Evolutionary conservation across 1,284 basidiomycete species (phyloP).

Genomic region (Acaromyces ingoldii): DNA sequence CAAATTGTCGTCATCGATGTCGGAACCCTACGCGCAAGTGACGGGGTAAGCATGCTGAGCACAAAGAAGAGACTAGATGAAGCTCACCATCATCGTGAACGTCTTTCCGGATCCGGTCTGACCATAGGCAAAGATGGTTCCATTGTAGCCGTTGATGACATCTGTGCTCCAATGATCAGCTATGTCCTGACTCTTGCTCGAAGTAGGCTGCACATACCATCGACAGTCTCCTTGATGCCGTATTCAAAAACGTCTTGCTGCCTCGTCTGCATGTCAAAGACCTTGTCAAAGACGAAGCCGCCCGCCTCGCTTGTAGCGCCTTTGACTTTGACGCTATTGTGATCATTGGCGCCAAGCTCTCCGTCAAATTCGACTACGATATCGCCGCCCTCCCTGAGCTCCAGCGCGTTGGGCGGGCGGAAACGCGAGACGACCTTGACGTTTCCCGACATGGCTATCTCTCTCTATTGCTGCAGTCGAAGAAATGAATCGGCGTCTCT

Average conservation of each 20-base stretch:
- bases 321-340: constrained; percentile 68
- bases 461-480: too few species aligned
- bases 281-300: constrained; percentile 95
- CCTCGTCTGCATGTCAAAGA: constrained; percentile 86
- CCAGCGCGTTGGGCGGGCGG: constrained; percentile 88
- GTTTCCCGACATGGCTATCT: constrained; percentile 39
- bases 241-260: constrained; percentile 98
- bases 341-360: constrained; percentile 62
- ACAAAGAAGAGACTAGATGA: background rate
- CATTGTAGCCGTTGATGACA: constrained; percentile 98
- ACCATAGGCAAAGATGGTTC: constrained; percentile 83
- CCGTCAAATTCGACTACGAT: constrained; percentile 74
- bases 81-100: constrained; percentile 44
- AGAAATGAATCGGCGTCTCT: too few species aligned
- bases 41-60: too few species aligned
- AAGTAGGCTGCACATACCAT: constrained; percentile 29
- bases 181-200: background rate
- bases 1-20: constrained; percentile 71
- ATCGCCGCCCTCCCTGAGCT: constrained; percentile 79
- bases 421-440: constrained; percentile 57
- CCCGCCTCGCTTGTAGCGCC: constrained; percentile 57
- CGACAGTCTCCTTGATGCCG: constrained; percentile 78
- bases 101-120: constrained; percentile 73
- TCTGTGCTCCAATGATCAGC: constrained; percentile 57
- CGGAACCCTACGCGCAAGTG: constrained; percentile 67